These are phyloP conservation scores for Podosphaera aphanis DNA, from an alignment of 2,329 filamentous ascomycete species.

Conservation along the genomic window DNA sequence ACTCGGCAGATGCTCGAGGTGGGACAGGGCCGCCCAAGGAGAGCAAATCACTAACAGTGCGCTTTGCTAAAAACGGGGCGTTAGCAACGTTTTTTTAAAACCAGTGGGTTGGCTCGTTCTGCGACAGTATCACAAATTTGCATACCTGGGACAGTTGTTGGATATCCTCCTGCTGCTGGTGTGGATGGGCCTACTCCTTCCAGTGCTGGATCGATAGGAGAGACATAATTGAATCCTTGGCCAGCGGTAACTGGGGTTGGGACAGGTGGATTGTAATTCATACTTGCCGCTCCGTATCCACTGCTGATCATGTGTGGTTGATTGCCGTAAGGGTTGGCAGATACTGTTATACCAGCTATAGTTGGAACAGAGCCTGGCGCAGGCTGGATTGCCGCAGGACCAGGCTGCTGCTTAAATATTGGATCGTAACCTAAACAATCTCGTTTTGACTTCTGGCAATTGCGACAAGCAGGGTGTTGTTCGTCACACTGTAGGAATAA, in stretches of 20 bases:
- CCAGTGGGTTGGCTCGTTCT: too few relatives aligned
- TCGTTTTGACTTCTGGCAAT: conserved; percentile 72
- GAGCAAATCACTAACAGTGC: conserved; percentile 55
- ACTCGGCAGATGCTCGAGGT: conserved; percentile 27
- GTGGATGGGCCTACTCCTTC: conserved; percentile 20
- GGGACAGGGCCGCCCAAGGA: conserved; percentile 33
- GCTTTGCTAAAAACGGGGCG: conserved; percentile 27
- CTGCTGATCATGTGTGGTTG: conserved; percentile 23
- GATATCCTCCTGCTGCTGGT: conserved; percentile 6
- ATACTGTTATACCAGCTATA: conserved; percentile 9
- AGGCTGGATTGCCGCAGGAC: conserved; percentile 49
- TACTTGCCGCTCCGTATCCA: conserved; percentile 18
- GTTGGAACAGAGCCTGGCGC: conserved; percentile 26
- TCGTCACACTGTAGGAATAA: conserved; percentile 59
- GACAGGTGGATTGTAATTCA: conserved; percentile 15
- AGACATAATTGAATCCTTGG: conserved; percentile 31
- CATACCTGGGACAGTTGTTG: conserved; percentile 14
- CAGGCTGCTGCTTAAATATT: conserved; percentile 50
- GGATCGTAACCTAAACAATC: conserved; percentile 73
- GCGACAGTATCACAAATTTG: conserved; percentile 1
- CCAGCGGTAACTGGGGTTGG: conserved; percentile 19
- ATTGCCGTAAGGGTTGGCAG: conserved; percentile 22
- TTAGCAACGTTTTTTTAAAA: too few relatives aligned
- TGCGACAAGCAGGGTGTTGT: conserved; percentile 73
- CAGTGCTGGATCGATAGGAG: conserved; percentile 43